Conservation (phyloP, 495 filamentous ascomycete genomes). For the Hypomontagnella monticulosa region DNA sequence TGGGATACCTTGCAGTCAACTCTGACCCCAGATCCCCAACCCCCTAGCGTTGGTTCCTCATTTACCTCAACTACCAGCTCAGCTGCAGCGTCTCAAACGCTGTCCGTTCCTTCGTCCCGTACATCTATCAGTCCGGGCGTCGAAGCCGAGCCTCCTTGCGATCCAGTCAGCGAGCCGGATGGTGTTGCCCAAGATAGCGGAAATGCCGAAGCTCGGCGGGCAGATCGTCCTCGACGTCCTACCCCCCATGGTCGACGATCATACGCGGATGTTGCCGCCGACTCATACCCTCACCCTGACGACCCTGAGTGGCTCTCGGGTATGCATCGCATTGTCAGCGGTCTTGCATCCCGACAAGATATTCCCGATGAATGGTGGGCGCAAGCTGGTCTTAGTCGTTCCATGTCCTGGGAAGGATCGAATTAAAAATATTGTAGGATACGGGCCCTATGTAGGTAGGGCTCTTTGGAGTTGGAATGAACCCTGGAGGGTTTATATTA, state of each 20-base stretch:
- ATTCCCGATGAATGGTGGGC: conserved; percentile 84
- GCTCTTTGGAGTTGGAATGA: neutral
- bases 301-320: conserved; percentile 63
- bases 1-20: conserved; percentile 87
- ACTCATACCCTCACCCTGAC: conserved; percentile 37
- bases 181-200: conserved; percentile 50
- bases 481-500: neutral
- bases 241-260: conserved; percentile 34
- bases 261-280: conserved; percentile 49
- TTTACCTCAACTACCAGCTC: conserved; percentile 74
- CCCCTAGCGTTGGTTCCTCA: conserved; percentile 82
- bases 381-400: conserved; percentile 72
- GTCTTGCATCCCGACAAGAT: conserved; percentile 71
- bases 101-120: conserved; percentile 45
- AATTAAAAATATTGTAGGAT: conserved; percentile 26
- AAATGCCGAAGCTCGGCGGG: conserved; percentile 3
- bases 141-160: conserved; percentile 51
- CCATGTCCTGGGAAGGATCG: conserved; percentile 55
- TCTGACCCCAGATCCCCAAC: conserved; percentile 79
- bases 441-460: neutral
- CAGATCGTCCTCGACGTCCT: conserved; percentile 1
- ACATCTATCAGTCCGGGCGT: conserved; percentile 50
- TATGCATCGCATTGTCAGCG: conserved; percentile 74
- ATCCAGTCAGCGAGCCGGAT: conserved; percentile 48
- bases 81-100: conserved; percentile 47